Evolutionary conservation across 108 stramenopile species (phyloP).

Genomic region (Fistulifera pelliculosa): DNA sequence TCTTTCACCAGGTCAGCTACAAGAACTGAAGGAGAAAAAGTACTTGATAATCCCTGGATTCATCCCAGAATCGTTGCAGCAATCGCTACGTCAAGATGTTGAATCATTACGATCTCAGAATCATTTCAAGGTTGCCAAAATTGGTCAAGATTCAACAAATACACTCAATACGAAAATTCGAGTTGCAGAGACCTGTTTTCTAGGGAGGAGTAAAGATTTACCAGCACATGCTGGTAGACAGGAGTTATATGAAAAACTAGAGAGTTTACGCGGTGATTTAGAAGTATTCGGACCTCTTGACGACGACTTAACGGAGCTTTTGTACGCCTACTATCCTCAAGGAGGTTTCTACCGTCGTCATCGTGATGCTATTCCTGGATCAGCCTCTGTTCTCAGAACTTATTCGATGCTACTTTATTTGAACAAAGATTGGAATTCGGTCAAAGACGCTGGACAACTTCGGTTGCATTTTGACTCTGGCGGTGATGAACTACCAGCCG

Average conservation of each 20-base stretch:
- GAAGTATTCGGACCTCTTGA: conserved; percentile 14
- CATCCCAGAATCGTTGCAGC: conserved; percentile 30
- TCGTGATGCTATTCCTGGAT: conserved; percentile 61
- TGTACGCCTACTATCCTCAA: conserved; percentile 71
- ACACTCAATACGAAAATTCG: conserved; percentile 49
- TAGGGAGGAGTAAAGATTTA: conserved; percentile 18
- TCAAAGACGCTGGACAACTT: conserved; percentile 48
- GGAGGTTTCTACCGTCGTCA: conserved; percentile 75
- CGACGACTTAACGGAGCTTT: conserved; percentile 33
- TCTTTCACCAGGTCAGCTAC: conserved; percentile 12
- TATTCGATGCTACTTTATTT: conserved; percentile 64
- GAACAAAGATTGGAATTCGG: conserved; percentile 36
- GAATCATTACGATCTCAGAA: conserved; percentile 22
- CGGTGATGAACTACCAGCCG: conserved; percentile 31
- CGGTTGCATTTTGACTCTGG: conserved; percentile 63
- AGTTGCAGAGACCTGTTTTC: conserved; percentile 63
- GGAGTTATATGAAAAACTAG: conserved; percentile 42
- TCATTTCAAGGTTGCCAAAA: conserved; percentile 54
- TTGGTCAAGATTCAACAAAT: conserved; percentile 61
- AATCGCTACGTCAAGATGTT: conserved; percentile 50
- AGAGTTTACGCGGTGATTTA: conserved; percentile 27
- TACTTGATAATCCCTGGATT: conserved; percentile 56
- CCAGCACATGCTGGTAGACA: conserved; percentile 1
- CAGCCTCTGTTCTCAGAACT: conserved; percentile 45
- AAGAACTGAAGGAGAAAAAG: conserved; percentile 32